phyloP scores from a whole-genome alignment of 2,329 filamentous ascomycete genomes.

The Penicillium verrucosum region DNA sequence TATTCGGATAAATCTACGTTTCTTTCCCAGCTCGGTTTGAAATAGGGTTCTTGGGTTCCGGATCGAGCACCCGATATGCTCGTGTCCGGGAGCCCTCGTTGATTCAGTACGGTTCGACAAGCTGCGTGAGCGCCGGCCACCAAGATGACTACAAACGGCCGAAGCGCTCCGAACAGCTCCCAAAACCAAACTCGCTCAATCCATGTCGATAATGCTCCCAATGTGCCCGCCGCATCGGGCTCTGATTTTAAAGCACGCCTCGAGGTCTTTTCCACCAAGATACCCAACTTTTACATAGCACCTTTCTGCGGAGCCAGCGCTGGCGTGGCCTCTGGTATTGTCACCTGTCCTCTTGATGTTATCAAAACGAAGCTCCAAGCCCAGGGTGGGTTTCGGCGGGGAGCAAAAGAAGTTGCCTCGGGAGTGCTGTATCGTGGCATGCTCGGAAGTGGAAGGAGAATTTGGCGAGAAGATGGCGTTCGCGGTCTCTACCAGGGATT shows the following conservation, averaged over 20 bases:
- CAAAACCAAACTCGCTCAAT: constrained; percentile 27
- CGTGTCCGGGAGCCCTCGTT: constrained; percentile 42
- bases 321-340: constrained; percentile 87
- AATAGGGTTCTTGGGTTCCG: constrained; percentile 34
- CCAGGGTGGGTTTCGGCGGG: constrained; percentile 72
- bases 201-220: constrained; percentile 21
- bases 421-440: constrained; percentile 75
- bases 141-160: constrained; percentile 47
- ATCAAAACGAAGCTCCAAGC: constrained; percentile 98
- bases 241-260: constrained; percentile 37
- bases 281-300: constrained; percentile 64
- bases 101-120: constrained; percentile 39
- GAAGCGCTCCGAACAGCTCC: constrained; percentile 35
- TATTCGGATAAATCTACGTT: not conserved
- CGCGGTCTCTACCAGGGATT: constrained; percentile 89
- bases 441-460: constrained; percentile 77
- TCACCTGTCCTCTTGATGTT: constrained; percentile 95
- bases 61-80: constrained; percentile 42
- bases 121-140: constrained; percentile 36
- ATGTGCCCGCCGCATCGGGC: constrained; percentile 26
- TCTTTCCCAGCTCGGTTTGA: constrained; percentile 12
- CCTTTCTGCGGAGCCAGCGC: constrained; percentile 83
- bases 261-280: constrained; percentile 43
- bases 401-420: constrained; percentile 40
- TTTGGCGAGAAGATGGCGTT: constrained; percentile 84